Evolutionary conservation across 768 basidiomycete genomes (phyloP), one percentile per base, ranked within the genome.

Genomic region (Lyophyllum shimeji): DNA sequence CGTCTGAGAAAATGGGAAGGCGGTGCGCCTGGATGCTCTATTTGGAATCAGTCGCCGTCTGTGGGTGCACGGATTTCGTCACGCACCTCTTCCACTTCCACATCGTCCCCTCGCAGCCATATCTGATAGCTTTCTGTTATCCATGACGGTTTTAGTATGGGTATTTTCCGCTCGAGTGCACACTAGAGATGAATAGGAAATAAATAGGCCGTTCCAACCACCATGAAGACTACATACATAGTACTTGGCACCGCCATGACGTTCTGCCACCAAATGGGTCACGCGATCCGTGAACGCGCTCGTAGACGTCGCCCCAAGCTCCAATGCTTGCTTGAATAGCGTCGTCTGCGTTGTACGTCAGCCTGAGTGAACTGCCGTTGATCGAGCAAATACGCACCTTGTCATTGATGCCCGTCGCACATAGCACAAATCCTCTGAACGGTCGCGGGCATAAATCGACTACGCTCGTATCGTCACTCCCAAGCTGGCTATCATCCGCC

Each of bases 241-340:
- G 67, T 97, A 96, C 65, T 98, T 98, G 12, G 87, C 82, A 20
- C 93, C 86, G 2, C 90, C 90, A 63, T 90, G 86, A n/a, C 76
- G 78, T n/a, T 71, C 73, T 0, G 94, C 92, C 40, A 98, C 77
- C 20, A 98, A 80, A 74, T 96, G 94, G 0, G 93, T 95, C n/a
- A 91, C 88, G 45, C 77, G 77, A 66, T 93, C 88, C 0, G 93
- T 98, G 59, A 96, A 86, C 47, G 90, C 87, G 29, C 72, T 80
- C 15, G 82, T 78, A 43, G 82, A 77, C 3, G 71, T 72, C 24
- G 92, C 95, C 11, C 95, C 95, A 13, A 97, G 85, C 61, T 94
- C 88, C 21, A 82, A 73, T 0, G 90, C 92, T 64, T 90, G 82
- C 57, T 84, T 85, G 66, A 90, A 90, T 31, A 95, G 60, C 1